phyloP scores from a whole-genome alignment of 257 asterid species.

The Forsythia suspensa region DNA sequence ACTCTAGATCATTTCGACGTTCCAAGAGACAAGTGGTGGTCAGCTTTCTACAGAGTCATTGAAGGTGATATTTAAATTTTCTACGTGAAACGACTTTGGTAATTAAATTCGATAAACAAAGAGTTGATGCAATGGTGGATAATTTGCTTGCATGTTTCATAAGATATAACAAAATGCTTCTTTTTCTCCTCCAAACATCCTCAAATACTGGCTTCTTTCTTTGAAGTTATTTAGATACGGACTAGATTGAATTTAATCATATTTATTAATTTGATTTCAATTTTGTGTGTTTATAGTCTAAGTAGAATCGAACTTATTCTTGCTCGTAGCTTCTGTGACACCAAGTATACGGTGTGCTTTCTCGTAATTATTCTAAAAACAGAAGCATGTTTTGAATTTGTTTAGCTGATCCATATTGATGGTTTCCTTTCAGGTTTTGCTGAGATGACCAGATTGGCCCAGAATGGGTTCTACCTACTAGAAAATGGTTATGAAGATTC shows the following conservation, averaged over 20 bases:
- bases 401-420: conserved; percentile 17
- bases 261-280: too few species aligned
- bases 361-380: too few species aligned
- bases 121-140: not conserved
- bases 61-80: conserved; percentile 49
- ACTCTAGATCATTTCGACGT: conserved; percentile 52
- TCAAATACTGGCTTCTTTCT: not conserved
- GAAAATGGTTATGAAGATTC: conserved; percentile 35
- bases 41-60: conserved; percentile 55
- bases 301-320: not conserved
- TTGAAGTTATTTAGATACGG: not conserved
- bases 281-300: too few species aligned
- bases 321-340: not conserved
- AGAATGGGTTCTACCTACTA: conserved; percentile 37
- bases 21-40: conserved; percentile 63
- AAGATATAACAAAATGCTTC: not conserved
- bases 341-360: too few species aligned
- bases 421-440: conserved; percentile 53
- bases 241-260: too few species aligned
- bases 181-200: not conserved
- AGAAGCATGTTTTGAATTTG: not conserved
- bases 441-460: conserved; percentile 52
- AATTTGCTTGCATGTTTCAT: not conserved
- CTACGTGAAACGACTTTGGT: not conserved
- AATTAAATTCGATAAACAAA: not conserved